A percentile compares a stretch with the other conserved stretches of the same genome.
Evolutionary conservation across 2,329 filamentous ascomycete genomes (phyloP).

Genomic region (Pseudogymnoascus sp.): DNA sequence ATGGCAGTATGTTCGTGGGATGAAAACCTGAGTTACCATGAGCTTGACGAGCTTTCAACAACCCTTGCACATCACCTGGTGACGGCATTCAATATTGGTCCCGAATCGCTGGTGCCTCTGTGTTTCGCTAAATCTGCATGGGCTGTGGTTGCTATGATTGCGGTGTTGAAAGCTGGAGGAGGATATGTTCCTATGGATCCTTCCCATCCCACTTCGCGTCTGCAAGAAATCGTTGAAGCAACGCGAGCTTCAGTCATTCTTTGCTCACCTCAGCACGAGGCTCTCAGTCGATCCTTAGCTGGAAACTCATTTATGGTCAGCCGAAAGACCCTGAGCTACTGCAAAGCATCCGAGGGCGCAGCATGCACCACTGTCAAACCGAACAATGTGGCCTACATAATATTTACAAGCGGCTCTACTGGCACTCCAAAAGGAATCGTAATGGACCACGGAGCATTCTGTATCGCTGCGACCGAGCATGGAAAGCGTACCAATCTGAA

Average conservation of each 20-base stretch:
- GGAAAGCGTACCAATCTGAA: conserved; percentile 28
- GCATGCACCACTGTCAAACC: neutral
- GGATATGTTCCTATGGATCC: conserved; percentile 28
- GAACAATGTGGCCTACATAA: conserved; percentile 2
- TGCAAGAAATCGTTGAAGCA: conserved; percentile 12
- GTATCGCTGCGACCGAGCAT: conserved; percentile 13
- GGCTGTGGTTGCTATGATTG: conserved; percentile 25
- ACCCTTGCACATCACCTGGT: conserved; percentile 16
- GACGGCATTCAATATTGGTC: neutral
- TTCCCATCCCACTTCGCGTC: conserved; percentile 22
- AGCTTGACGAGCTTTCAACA: conserved; percentile 19
- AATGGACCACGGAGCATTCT: conserved; percentile 19
- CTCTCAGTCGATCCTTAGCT: neutral
- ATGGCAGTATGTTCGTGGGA: conserved; percentile 18
- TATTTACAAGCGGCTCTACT: conserved; percentile 41
- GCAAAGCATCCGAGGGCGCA: too few relatives aligned
- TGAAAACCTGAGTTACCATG: conserved; percentile 18
- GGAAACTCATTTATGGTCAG: neutral
- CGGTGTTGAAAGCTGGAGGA: conserved; percentile 25
- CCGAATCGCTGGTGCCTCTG: conserved; percentile 19
- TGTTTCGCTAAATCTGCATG: conserved; percentile 27
- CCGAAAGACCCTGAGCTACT: neutral
- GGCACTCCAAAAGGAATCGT: conserved; percentile 43
- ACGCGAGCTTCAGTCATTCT: neutral
- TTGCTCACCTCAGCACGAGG: neutral